Evolutionary conservation across 768 basidiomycete genomes (phyloP).

Genomic region (Cystofilobasidium capitatum): DNA sequence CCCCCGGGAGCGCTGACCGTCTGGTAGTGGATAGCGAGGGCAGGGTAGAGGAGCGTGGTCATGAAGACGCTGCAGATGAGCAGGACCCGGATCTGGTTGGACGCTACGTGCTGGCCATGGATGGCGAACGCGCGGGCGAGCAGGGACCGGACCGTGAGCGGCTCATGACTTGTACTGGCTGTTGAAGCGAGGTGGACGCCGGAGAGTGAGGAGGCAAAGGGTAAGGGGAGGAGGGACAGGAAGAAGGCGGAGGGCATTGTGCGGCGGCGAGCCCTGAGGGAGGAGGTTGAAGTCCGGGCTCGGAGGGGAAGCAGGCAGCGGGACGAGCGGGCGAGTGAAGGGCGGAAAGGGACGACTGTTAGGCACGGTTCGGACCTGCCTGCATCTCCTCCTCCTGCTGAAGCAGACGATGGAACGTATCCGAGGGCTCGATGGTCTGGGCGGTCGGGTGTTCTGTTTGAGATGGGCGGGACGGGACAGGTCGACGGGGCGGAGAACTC

Average conservation of each 20-base stretch:
- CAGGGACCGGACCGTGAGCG: neutral
- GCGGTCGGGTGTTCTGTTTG: no score
- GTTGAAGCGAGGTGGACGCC: neutral
- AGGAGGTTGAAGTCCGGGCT: neutral
- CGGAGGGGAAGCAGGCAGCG: neutral
- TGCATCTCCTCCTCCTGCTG: no score
- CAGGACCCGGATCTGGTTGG: conserved; percentile 66
- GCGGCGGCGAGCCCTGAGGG: neutral
- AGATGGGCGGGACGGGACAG: no score
- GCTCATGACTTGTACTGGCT: neutral
- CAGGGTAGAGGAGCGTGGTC: conserved; percentile 82
- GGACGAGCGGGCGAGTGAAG: neutral
- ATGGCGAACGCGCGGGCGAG: conserved; percentile 13
- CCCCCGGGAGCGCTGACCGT: conserved; percentile 11
- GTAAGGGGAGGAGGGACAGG: conserved; percentile 23
- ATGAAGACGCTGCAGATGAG: conserved; percentile 79
- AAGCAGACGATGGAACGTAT: no score
- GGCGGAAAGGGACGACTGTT: neutral
- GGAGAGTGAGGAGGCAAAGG: conserved; percentile 1
- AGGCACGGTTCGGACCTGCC: no score
- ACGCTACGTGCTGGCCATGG: conserved; percentile 19
- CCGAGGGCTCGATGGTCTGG: no score
- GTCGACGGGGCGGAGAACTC: no score
- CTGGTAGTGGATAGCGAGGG: conserved; percentile 58
- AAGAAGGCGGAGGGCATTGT: conserved; percentile 17